Base-by-base conservation (phyloP, 2,329 filamentous ascomycete species). In the Hypoxylon sp. region DNA sequence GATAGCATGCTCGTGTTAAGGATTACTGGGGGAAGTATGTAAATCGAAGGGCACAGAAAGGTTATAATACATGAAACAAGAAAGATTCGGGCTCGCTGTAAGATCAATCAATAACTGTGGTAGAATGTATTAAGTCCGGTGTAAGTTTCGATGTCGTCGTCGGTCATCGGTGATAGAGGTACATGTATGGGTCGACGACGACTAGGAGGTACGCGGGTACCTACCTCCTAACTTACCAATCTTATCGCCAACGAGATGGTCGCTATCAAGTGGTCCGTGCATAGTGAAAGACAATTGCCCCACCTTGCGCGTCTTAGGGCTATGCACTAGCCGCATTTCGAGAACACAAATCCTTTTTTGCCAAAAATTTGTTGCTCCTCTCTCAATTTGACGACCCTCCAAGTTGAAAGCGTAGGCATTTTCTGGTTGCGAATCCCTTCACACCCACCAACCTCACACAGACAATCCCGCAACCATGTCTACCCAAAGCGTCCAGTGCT, bases 401-500 rank as follows among this genome's bases (percentile, higher is more conserved):
- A 33, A 27, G 22, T 66, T 35, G 30, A 44, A 69, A 69, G 64
- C 62, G 57, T 66, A 69, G 66, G 60, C 66, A 72, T 56, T 55
- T 69, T 67, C 44, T 60, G 66, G 69, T 72, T 72, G 73, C 71
- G 72, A 75, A 76, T 74, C 69, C 65, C 72, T 69, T 74, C 71
- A 74, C 55, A 61, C 59, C 64, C 64, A 64, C 55, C 67, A 57
- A 57, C 56, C 67, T 66, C 64, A 72, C 61, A 33, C 61, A 68
- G 64, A 73, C 69, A 72, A 33, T 37, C 49, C 79, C 65, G 81
- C 83, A 87, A 92, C 82, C 85, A 93, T 94, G 90, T 91, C 92
- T 85, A 86, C 88, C 79, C 91, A 92, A 86, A 92, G 90, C 85
- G 92, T 94, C 81, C 94, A 97, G 90, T 97, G 94, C 92, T 98